Percentiles rank a stretch among this genome's conserved stretches.
Conservation (phyloP, 1,284 basidiomycete species). For the Ganoderma lingzhi region DNA sequence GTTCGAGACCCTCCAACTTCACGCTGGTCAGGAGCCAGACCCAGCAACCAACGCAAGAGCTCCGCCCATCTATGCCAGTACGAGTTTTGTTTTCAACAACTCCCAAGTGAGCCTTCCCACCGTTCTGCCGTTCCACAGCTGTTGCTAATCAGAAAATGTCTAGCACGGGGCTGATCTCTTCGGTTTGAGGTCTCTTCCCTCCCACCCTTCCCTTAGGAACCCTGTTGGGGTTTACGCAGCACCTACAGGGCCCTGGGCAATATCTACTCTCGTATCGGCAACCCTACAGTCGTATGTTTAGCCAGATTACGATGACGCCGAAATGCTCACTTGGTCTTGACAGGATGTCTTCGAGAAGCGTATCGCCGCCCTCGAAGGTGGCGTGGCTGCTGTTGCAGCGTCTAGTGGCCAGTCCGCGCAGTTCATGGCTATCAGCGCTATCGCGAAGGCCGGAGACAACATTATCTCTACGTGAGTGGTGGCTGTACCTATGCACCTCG, state of each 20-base stretch:
- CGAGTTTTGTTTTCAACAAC: slow-evolving; percentile 84
- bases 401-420: slow-evolving; percentile 86
- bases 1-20: slow-evolving; percentile 86
- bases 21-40: slow-evolving; percentile 82
- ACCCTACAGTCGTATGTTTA: slow-evolving; percentile 81
- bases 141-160: too few species aligned
- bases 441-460: slow-evolving; percentile 79
- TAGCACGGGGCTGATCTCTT: slow-evolving; percentile 89
- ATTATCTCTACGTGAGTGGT: slow-evolving; percentile 72
- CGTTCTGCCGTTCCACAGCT: background rate
- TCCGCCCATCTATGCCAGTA: slow-evolving; percentile 83
- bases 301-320: too few species aligned
- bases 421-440: slow-evolving; percentile 75
- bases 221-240: background rate
- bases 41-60: slow-evolving; percentile 81
- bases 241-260: slow-evolving; percentile 67
- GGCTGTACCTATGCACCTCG: background rate
- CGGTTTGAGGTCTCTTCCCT: slow-evolving; percentile 60
- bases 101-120: slow-evolving; percentile 55
- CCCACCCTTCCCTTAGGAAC: background rate
- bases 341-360: slow-evolving; percentile 88
- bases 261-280: slow-evolving; percentile 79
- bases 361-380: slow-evolving; percentile 87
- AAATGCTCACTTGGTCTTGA: background rate
- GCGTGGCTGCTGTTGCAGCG: slow-evolving; percentile 81